Conservation (phyloP, 441 rosid species). For the Eugenia klotzschiana region DNA sequence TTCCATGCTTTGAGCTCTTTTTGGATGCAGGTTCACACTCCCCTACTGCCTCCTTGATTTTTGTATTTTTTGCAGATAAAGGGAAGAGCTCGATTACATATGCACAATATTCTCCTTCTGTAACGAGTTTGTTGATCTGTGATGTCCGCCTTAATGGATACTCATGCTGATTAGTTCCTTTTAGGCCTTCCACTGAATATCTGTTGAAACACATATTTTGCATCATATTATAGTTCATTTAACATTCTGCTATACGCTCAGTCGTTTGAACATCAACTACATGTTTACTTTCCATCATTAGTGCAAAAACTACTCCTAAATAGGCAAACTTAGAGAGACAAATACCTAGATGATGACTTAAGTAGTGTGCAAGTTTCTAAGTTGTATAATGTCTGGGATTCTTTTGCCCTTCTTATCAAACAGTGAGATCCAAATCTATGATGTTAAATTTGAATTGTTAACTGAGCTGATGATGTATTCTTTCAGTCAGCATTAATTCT, state of each 20-base stretch:
- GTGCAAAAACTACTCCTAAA: background rate
- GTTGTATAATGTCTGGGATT: background rate
- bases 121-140: background rate
- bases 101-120: background rate
- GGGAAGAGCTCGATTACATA: background rate
- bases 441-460: background rate
- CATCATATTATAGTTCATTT: background rate
- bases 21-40: background rate
- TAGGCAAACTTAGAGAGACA: background rate
- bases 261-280: background rate
- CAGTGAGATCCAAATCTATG: background rate
- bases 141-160: background rate
- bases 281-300: background rate
- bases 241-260: background rate
- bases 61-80: background rate
- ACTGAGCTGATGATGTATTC: background rate
- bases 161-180: background rate
- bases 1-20: background rate
- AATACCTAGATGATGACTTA: background rate
- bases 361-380: background rate
- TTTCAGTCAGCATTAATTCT: background rate
- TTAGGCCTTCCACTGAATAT: background rate
- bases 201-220: background rate
- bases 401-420: background rate
- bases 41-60: background rate